Conservation (phyloP, 1,139 yeast species). For the Blastobotrys raffinosifermentans region DNA sequence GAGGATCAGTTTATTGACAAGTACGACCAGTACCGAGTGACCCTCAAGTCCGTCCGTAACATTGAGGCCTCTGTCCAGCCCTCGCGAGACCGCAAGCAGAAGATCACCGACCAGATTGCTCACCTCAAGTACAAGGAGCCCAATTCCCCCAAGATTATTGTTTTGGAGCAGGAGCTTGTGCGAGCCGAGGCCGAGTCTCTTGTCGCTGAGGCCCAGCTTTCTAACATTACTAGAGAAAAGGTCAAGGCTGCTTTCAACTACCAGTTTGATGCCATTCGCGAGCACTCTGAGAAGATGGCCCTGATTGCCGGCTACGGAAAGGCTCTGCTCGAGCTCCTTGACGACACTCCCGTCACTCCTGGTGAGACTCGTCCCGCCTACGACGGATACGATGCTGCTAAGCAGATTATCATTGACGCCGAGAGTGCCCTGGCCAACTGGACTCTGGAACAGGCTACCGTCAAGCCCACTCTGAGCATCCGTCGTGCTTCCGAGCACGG, state of each 20-base stretch:
- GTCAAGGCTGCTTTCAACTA: slow-evolving; percentile 95
- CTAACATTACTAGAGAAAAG: slow-evolving; percentile 96
- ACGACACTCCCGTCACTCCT: slow-evolving; percentile 95
- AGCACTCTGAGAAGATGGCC: slow-evolving; percentile 93
- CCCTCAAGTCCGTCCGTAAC: slow-evolving; percentile 90
- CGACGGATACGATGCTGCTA: slow-evolving; percentile 96
- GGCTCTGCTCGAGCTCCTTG: slow-evolving; percentile 90
- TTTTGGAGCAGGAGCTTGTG: slow-evolving; percentile 95
- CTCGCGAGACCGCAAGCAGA: slow-evolving; percentile 95
- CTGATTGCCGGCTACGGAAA: slow-evolving; percentile 98
- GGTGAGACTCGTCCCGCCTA: slow-evolving; percentile 99
- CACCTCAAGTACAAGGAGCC: slow-evolving; percentile 98
- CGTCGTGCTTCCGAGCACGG: slow-evolving; percentile 68
- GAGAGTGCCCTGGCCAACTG: slow-evolving; percentile 93
- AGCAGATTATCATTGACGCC: slow-evolving; percentile 95
- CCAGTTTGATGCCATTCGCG: slow-evolving; percentile 94
- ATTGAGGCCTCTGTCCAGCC: slow-evolving; percentile 98
- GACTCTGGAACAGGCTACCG: slow-evolving; percentile 94
- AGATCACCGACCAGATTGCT: slow-evolving; percentile 96
- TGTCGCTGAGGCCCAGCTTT: slow-evolving; percentile 98
- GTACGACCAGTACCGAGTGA: slow-evolving; percentile 95
- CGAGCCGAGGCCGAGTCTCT: slow-evolving; percentile 98
- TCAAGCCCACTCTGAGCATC: slow-evolving; percentile 87
- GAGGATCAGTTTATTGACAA: slow-evolving; percentile 97
- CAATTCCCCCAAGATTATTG: slow-evolving; percentile 89